These are phyloP conservation scores for Asterophora parasitica DNA, from an alignment of 768 basidiomycete species.

Conservation along the genomic window DNA sequence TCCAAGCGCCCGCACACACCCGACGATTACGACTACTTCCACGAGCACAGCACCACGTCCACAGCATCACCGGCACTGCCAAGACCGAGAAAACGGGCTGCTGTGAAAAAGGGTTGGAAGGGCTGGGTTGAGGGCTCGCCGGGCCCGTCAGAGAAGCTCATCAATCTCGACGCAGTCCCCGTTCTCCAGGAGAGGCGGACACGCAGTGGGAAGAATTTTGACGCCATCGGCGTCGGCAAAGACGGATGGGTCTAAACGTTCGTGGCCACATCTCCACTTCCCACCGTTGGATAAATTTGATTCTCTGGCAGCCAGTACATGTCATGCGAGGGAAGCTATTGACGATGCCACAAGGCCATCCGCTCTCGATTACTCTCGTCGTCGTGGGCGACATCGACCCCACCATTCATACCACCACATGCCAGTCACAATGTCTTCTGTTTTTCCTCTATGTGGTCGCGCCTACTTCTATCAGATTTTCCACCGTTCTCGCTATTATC, in stretches of 20 bases:
- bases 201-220: conserved; percentile 83
- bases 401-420: conserved; percentile 6
- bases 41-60: conserved; percentile 13
- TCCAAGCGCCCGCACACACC: conserved; percentile 79
- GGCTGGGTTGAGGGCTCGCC: conserved; percentile 88
- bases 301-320: conserved; percentile 22
- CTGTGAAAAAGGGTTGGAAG: conserved; percentile 83
- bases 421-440: conserved; percentile 11
- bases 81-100: conserved; percentile 53
- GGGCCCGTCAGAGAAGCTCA: conserved; percentile 72
- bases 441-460: conserved; percentile 2
- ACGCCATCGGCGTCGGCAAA: conserved; percentile 73
- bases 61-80: conserved; percentile 23
- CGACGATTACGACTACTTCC: conserved; percentile 48
- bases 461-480: background rate
- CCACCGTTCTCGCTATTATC: background rate
- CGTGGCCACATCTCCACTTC: conserved; percentile 28
- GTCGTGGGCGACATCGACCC: conserved; percentile 7
- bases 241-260: conserved; percentile 70
- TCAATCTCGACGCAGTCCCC: conserved; percentile 72
- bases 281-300: conserved; percentile 51
- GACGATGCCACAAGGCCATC: conserved; percentile 9
- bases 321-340: conserved; percentile 20
- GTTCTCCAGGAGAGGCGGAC: conserved; percentile 70
- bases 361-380: conserved; percentile 12